Evolutionary conservation across 73 alveolate species (phyloP).

Genomic region (Paramecium octaurelia): DNA sequence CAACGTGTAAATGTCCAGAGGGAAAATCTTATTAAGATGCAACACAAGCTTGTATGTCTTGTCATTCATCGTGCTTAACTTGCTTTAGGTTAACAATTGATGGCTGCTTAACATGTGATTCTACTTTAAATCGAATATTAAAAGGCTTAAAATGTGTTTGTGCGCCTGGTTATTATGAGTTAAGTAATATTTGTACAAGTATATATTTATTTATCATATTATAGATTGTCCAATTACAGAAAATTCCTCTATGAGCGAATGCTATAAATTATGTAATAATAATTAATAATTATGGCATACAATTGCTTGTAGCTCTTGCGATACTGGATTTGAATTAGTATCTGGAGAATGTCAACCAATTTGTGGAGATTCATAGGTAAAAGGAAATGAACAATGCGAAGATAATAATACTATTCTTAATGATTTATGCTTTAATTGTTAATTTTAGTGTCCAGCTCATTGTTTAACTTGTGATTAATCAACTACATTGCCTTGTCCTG

Average conservation of each 20-base stretch:
- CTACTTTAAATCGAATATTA: not conserved
- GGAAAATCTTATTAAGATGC: not conserved
- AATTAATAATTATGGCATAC: not conserved
- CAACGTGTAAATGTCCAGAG: not conserved
- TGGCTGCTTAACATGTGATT: not conserved
- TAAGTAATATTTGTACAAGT: not conserved
- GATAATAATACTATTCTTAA: not conserved
- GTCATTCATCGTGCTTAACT: not conserved
- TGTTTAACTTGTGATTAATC: not conserved
- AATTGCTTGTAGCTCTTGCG: not conserved
- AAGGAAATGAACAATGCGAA: not conserved
- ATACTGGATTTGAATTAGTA: not conserved
- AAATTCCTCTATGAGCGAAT: not conserved
- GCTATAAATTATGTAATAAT: not conserved
- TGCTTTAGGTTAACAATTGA: not conserved
- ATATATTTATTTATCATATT: too few species aligned
- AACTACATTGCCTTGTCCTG: not conserved
- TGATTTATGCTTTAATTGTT: not conserved
- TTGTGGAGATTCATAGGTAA: not conserved
- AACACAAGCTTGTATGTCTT: not conserved
- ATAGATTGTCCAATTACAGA: not conserved
- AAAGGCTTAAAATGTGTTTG: not conserved
- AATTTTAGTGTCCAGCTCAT: not conserved
- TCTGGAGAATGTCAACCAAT: not conserved
- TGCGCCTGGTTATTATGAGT: not conserved